Evolutionary conservation across 352 stramenopile genomes (phyloP), one percentile per base, ranked within the genome.

Genomic region (Blastocystis sp.): DNA sequence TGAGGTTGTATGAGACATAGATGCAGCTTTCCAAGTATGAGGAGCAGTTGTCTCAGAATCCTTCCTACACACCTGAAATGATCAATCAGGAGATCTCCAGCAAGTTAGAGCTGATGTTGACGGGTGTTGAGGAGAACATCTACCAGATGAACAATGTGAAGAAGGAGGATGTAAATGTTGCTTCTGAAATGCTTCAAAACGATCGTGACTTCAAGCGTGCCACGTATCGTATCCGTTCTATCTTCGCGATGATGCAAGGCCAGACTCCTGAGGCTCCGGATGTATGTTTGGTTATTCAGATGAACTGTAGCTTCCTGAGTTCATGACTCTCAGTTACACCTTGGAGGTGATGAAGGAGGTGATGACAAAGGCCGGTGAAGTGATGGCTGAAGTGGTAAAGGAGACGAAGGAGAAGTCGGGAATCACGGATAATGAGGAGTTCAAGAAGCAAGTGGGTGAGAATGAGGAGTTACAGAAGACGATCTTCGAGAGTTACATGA

Each of bases 21-120:
- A 37, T 83, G 21, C 71, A 83, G 71, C 71, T 83, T 24, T 37
- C n/a, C 6, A 83, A 83, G 51, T 83, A 83, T 39, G 71, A 83
- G 29, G 71, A 83, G 71, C 71, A 83, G 71, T 56, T 83, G 35
- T 39, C 11, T 37, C 43, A 65, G 71, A 83, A 66, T 43, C 71
- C 71, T 49, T 65, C 71, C 4, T 83, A 83, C 27, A 83, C 49
- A 54, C 46, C 46, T 21, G 71, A 83, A 24, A 83, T 83, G 71
- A 56, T 83, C 14, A 49, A 65, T 43, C 43, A 83, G 46, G 71
- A 83, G 51, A 83, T 83, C 14, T n/a, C 42, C 1, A 83, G 29
- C 71, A 83, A 83, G 49, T 67, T 83, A 32, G 51, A 65, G n/a
- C 21, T 83, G 24, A 83, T 83, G 71, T 49, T 83, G 19, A 66